Evolutionary conservation across 352 stramenopile species (phyloP), one percentile per base, ranked within the genome.

Genomic region (Globisporangium emineosum): DNA sequence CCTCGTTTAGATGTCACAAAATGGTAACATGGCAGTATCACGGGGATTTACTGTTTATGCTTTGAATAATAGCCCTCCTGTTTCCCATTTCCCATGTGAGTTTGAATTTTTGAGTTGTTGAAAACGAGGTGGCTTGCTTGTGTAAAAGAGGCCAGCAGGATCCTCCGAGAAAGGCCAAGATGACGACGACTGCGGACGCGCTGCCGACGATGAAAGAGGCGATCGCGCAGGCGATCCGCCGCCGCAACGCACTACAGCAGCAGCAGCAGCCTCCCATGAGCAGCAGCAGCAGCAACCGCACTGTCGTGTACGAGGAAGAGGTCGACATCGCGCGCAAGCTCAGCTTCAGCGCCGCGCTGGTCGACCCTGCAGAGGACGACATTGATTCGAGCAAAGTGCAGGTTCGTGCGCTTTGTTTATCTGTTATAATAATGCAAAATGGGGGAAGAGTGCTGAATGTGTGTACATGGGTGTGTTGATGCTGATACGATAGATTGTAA

Each of bases 261-360:
- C 37, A 45, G 12, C 35, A n/a, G 19, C 51, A 55, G 37, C 52
- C 37, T 10, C 21, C 10, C 30, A 45, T 15, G 10, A n/a, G 33
- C 45, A 40, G 45, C n/a, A 33, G 33, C 33, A 42, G 40, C 33
- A 53, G 13, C 21, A 55, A 33, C 43, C 43, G 27, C 45, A 30
- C 30, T 15, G 40, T 54, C 23, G 49, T 66, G 30, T 68, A 58
- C 21, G 63, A 68, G 1, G 47, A 50, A 1, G 71, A 75, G 52
- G 51, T 70, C 5, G 76, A 85, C 45, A 82, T 79, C 30, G 67
- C 74, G 45, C 77, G 85, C 55, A 88, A 88, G 54, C 70, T 93
- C 32, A 91, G 79, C 67, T 93, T 91, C 60, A 88, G 76, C 56
- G 67, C 74, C 2, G 76, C 73, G 69, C 72, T 86, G 2, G 49